Percentiles rank a stretch among this genome's conserved stretches.
Conservation (phyloP, 495 filamentous ascomycete species). For the Penicillium argentinense region DNA sequence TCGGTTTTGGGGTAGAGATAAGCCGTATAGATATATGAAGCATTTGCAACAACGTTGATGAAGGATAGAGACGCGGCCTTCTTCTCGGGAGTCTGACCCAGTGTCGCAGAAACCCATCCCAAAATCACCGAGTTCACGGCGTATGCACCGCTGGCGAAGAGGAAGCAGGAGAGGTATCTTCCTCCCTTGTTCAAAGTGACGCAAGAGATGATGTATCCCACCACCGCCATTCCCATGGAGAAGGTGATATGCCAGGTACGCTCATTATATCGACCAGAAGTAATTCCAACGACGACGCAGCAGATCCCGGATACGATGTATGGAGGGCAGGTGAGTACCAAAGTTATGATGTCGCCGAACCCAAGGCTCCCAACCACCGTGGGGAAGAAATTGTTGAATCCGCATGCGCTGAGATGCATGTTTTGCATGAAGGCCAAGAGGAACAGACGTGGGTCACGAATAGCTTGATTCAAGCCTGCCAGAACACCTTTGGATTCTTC, state of each 20-base stretch:
- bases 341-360: conserved; percentile 48
- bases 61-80: conserved; percentile 9
- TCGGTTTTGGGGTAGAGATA: conserved; percentile 13
- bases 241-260: conserved; percentile 47
- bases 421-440: conserved; percentile 22
- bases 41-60: conserved; percentile 12
- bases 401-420: conserved; percentile 18
- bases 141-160: conserved; percentile 49
- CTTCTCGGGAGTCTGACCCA: conserved; percentile 53
- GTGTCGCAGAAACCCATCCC: conserved; percentile 53
- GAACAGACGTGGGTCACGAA: conserved; percentile 11
- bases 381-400: conserved; percentile 53
- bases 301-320: conserved; percentile 46
- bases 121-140: conserved; percentile 50
- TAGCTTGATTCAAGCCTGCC: conserved; percentile 4
- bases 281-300: conserved; percentile 41
- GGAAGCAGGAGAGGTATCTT: conserved; percentile 51
- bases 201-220: conserved; percentile 48
- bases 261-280: conserved; percentile 45
- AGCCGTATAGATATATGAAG: conserved; percentile 7
- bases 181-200: conserved; percentile 41
- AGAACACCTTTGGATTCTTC: conserved; percentile 4
- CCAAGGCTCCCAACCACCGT: conserved; percentile 54
- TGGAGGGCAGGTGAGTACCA: conserved; percentile 54
- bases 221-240: conserved; percentile 33